These are phyloP conservation scores for Mycena venus DNA, from an alignment of 768 basidiomycete species.

Conservation along the genomic window DNA sequence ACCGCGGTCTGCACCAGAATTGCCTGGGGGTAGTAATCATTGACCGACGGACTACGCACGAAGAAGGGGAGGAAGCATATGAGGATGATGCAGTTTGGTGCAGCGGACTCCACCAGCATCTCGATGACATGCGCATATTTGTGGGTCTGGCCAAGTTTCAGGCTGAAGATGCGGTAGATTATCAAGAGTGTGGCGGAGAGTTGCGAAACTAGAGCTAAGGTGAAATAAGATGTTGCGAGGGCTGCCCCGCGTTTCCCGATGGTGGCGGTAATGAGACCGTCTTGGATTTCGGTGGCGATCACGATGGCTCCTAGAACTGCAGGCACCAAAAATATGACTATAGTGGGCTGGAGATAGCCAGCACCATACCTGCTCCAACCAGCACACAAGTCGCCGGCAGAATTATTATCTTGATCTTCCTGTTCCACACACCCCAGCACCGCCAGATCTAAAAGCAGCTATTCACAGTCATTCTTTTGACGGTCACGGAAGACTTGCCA, in stretches of 20 bases:
- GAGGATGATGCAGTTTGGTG: not conserved
- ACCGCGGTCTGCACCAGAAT: not conserved
- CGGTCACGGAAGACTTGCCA: not conserved
- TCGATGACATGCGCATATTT: not conserved
- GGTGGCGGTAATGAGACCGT: not conserved
- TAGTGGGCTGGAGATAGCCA: not conserved
- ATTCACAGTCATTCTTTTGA: not conserved
- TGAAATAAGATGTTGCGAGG: not conserved
- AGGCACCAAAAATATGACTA: not conserved
- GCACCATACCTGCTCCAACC: not conserved
- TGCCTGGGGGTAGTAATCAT: not conserved
- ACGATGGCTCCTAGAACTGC: not conserved
- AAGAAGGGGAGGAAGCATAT: not conserved
- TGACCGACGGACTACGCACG: not conserved
- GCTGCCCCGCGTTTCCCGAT: not conserved
- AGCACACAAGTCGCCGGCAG: not conserved
- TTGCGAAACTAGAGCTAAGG: not conserved
- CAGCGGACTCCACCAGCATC: not conserved
- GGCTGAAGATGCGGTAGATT: not conserved
- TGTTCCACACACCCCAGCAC: not conserved
- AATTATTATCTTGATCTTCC: not conserved
- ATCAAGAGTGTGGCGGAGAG: not conserved
- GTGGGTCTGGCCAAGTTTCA: not conserved
- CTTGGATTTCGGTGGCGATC: not conserved
- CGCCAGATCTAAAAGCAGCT: not conserved